Evolutionary conservation across 305 asterid genomes (phyloP).

Genomic region (Fraxinus baroniana): DNA sequence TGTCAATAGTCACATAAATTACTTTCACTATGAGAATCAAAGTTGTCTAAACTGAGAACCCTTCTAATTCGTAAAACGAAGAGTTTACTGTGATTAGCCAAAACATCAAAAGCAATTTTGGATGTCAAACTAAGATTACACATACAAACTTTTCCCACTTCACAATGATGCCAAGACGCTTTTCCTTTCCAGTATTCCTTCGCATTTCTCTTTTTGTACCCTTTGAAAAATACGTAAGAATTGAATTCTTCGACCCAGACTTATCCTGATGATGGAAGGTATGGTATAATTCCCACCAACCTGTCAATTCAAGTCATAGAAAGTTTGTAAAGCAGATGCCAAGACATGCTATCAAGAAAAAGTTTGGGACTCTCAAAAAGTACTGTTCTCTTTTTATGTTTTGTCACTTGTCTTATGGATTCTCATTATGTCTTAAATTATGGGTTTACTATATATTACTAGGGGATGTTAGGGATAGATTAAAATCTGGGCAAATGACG

Average conservation of each 20-base stretch:
- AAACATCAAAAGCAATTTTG: constrained; percentile 30
- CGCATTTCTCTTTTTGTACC: neutral
- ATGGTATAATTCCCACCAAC: constrained; percentile 25
- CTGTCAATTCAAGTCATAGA: constrained; percentile 31
- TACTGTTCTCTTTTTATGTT: constrained; percentile 7
- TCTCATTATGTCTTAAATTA: constrained; percentile 16
- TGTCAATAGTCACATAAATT: neutral
- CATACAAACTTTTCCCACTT: constrained; percentile 30
- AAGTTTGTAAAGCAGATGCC: constrained; percentile 33
- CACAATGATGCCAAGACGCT: constrained; percentile 39
- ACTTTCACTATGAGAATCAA: constrained; percentile 18
- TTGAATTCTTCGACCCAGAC: constrained; percentile 20
- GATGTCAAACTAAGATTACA: constrained; percentile 15
- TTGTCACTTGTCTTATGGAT: constrained; percentile 21
- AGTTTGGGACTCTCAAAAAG: constrained; percentile 23
- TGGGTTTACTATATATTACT: neutral
- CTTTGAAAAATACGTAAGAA: constrained; percentile 17
- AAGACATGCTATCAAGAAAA: constrained; percentile 26
- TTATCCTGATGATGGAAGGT: constrained; percentile 26
- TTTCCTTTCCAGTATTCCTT: constrained; percentile 25
- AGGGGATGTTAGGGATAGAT: no score
- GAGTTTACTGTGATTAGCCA: constrained; percentile 40
- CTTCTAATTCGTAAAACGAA: constrained; percentile 24
- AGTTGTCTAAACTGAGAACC: constrained; percentile 21
- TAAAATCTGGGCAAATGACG: no score